Evolutionary conservation across 805 yeast species (phyloP).

Genomic region (Kluyveromyces siamensis): DNA sequence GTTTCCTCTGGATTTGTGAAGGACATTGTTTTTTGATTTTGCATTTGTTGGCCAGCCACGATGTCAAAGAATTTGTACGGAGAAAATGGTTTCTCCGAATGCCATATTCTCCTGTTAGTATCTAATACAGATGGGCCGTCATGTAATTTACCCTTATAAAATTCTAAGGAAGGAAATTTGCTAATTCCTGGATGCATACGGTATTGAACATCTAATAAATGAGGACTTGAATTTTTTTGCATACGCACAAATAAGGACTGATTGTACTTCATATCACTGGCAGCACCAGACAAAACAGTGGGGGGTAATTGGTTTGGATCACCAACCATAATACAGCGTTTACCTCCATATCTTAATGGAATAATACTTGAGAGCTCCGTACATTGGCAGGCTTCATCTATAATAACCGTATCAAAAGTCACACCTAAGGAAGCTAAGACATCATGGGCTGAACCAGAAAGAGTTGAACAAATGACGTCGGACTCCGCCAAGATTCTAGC

Average conservation of each 20-base stretch:
- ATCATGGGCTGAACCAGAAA: conserved; percentile 92
- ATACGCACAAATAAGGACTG: conserved; percentile 91
- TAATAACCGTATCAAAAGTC: conserved; percentile 79
- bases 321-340: conserved; percentile 91
- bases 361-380: conserved; percentile 86
- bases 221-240: conserved; percentile 56
- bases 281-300: conserved; percentile 84
- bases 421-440: conserved; percentile 65
- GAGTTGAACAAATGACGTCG: conserved; percentile 81
- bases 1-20: conserved; percentile 67
- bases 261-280: conserved; percentile 71
- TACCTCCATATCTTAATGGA: conserved; percentile 87
- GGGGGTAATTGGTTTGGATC: conserved; percentile 98
- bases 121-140: conserved; percentile 73
- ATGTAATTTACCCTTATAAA: conserved; percentile 59
- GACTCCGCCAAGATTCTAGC: conserved; percentile 63
- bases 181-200: conserved; percentile 97
- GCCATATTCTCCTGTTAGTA: conserved; percentile 69
- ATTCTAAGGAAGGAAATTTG: conserved; percentile 73
- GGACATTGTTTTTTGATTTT: conserved; percentile 58
- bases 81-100: conserved; percentile 40
- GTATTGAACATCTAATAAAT: conserved; percentile 81
- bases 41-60: conserved; percentile 53
- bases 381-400: conserved; percentile 97
- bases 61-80: conserved; percentile 79